phyloP scores from a whole-genome alignment of 2,329 filamentous ascomycete genomes.

The Aspergillus fumigatus region DNA sequence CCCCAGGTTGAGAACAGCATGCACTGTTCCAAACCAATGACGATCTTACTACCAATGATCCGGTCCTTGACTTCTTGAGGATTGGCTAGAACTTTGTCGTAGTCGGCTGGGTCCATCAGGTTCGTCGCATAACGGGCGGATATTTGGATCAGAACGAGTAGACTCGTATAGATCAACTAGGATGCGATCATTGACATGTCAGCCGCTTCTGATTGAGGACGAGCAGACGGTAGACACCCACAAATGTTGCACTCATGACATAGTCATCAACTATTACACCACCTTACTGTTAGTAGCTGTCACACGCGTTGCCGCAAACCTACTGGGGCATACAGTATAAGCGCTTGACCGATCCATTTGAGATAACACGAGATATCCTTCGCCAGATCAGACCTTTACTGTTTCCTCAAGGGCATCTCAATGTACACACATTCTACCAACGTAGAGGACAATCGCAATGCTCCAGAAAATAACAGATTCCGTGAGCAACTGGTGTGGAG shows the following conservation, averaged over 20 bases:
- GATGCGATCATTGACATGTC: not conserved
- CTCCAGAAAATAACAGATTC: conserved; percentile 30
- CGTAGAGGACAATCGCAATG: conserved; percentile 24
- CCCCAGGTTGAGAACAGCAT: conserved; percentile 48
- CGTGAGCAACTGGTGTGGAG: conserved; percentile 23
- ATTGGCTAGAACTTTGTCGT: conserved; percentile 26
- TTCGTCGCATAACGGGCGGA: conserved; percentile 36
- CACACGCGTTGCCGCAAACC: not conserved
- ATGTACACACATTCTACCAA: conserved; percentile 26
- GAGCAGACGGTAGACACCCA: conserved; percentile 17
- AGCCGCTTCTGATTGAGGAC: not conserved
- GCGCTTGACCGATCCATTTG: conserved; percentile 24
- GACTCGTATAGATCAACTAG: conserved; percentile 31
- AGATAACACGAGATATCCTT: conserved; percentile 18
- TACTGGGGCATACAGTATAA: conserved; percentile 20
- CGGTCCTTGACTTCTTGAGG: conserved; percentile 39
- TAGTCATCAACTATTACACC: conserved; percentile 32
- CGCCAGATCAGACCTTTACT: not conserved
- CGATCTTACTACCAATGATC: conserved; percentile 48
- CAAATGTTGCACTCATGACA: conserved; percentile 35
- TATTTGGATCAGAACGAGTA: conserved; percentile 35
- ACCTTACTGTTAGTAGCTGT: not conserved
- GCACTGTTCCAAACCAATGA: conserved; percentile 47
- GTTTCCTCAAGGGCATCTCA: conserved; percentile 2
- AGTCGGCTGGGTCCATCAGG: conserved; percentile 34